Conservation (phyloP, 2,329 filamentous ascomycete species). For the Microsporum audouinii region DNA sequence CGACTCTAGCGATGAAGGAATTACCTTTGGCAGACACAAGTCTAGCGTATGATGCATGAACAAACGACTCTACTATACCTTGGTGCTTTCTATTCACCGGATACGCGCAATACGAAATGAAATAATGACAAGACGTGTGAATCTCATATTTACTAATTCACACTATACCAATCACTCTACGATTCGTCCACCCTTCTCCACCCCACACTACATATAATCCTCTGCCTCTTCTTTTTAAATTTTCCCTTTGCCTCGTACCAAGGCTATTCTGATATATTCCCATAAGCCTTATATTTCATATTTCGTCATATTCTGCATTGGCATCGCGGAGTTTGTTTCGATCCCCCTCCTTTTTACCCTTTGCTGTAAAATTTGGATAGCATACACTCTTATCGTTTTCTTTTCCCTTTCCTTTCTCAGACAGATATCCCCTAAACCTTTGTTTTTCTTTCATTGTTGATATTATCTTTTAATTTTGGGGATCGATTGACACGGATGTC, state of each 20-base stretch:
- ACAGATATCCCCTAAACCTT: constrained; percentile 1
- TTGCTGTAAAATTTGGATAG: constrained; percentile 4
- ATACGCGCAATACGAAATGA: background rate
- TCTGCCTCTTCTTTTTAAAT: background rate
- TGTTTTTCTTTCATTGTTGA: background rate
- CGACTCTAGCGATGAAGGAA: constrained; percentile 34
- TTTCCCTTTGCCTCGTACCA: background rate
- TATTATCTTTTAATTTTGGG: background rate
- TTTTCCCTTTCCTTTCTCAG: background rate
- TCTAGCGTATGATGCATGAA: background rate
- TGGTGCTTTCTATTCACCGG: background rate
- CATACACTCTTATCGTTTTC: background rate
- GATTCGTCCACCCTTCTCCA: background rate
- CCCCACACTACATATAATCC: background rate
- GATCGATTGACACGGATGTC: background rate
- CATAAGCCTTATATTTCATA: background rate
- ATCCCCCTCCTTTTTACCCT: background rate
- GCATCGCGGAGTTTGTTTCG: background rate
- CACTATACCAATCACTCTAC: background rate
- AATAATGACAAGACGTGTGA: background rate
- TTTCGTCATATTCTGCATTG: background rate
- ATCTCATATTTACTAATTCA: background rate
- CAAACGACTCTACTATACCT: background rate
- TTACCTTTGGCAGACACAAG: constrained; percentile 26
- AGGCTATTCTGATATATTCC: background rate